These are phyloP conservation scores for Xylariaceae sp. DNA, from an alignment of 2,329 filamentous ascomycete species.

Conservation along the genomic window DNA sequence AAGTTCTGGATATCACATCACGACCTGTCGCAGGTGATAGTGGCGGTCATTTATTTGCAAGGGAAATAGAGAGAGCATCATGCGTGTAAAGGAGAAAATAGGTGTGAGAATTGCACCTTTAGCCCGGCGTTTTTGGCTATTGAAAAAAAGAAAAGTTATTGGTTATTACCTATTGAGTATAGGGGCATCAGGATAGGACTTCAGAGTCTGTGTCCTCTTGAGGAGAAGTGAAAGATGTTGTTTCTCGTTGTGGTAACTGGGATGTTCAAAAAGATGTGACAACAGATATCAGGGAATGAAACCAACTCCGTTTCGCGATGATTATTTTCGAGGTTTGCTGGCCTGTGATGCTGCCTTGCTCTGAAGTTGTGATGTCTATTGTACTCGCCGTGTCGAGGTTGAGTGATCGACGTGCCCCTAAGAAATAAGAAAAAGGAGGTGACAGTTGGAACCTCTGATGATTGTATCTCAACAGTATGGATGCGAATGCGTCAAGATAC, in stretches of 20 bases:
- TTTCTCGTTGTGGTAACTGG: neutral
- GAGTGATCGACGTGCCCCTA: neutral
- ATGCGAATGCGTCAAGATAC: too few species aligned
- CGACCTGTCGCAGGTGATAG: neutral
- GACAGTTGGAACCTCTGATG: neutral
- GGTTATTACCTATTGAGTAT: neutral
- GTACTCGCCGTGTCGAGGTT: neutral
- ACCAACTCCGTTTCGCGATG: neutral
- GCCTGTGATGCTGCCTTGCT: neutral
- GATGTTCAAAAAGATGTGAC: neutral
- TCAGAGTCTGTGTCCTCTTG: neutral
- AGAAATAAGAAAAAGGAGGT: neutral
- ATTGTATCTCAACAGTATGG: too few species aligned
- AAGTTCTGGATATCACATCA: neutral
- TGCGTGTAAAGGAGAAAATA: neutral
- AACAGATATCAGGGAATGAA: neutral
- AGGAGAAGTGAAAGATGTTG: neutral
- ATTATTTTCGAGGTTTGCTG: neutral
- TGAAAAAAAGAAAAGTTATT: slow-evolving; percentile 3
- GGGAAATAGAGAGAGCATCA: slow-evolving; percentile 1
- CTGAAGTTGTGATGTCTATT: neutral
- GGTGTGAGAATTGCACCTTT: slow-evolving; percentile 3
- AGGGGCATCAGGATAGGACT: neutral
- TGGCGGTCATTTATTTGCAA: slow-evolving; percentile 11
- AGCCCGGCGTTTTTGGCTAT: slow-evolving; percentile 14